phyloP scores from a whole-genome alignment of 805 yeast genomes.

The Suhomyces tanzawaensis region DNA sequence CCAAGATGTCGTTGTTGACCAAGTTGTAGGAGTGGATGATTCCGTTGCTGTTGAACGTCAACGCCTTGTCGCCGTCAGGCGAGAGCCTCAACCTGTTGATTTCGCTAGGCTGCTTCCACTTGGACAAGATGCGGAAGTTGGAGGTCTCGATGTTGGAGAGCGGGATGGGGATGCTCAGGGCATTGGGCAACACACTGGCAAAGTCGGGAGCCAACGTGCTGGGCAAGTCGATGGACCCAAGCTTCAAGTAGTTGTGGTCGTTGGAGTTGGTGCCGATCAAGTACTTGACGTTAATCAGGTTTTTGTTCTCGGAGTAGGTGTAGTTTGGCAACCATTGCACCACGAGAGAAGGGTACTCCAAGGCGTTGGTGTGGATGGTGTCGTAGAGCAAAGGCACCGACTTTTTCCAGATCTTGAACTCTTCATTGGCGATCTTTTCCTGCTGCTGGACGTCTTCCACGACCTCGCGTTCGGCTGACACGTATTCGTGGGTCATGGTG shows the following conservation, averaged over 20 bases:
- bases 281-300: constrained; percentile 36
- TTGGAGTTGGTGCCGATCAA: constrained; percentile 49
- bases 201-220: constrained; percentile 45
- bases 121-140: constrained; percentile 42
- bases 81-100: constrained; percentile 61
- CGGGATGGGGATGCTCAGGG: constrained; percentile 24
- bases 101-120: constrained; percentile 65
- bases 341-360: constrained; percentile 69
- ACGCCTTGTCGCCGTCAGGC: constrained; percentile 46
- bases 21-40: constrained; percentile 45
- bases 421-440: constrained; percentile 71
- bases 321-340: constrained; percentile 64
- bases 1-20: constrained; percentile 8
- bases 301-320: constrained; percentile 25
- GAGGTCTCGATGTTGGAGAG: constrained; percentile 14
- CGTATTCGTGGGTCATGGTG: constrained; percentile 1
- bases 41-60: constrained; percentile 56
- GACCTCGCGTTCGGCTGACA: constrained; percentile 31
- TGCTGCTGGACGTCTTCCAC: constrained; percentile 48
- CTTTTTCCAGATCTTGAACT: constrained; percentile 78
- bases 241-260: constrained; percentile 43
- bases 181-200: constrained; percentile 21
- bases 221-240: constrained; percentile 48
- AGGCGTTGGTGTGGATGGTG: constrained; percentile 63
- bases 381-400: constrained; percentile 77